phyloP scores from a whole-genome alignment of 2,329 filamentous ascomycete genomes.

The Sporothrix brasiliensis region DNA sequence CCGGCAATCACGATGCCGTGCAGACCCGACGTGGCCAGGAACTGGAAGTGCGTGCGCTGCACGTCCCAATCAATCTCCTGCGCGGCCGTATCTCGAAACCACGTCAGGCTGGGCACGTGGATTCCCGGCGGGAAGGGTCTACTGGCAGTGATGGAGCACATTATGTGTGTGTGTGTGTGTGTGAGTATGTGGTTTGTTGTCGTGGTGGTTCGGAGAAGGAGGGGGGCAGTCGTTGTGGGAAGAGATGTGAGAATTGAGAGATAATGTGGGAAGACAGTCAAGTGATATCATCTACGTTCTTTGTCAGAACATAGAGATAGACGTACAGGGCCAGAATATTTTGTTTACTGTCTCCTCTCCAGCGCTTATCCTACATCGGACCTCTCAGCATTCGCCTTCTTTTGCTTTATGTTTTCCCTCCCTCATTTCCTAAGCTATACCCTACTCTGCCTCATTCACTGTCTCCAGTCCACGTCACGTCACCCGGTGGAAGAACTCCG shows the following conservation, averaged over 20 bases:
- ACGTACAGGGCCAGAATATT: not conserved
- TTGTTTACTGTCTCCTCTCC: not conserved
- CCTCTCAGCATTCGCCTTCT: not conserved
- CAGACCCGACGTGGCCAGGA: slow-evolving; percentile 56
- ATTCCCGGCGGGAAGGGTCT: slow-evolving; percentile 50
- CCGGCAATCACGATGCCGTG: slow-evolving; percentile 68
- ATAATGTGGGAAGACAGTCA: not conserved
- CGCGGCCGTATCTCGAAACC: slow-evolving; percentile 51
- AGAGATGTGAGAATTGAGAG: not conserved
- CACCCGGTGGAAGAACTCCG: not conserved
- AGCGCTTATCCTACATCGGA: slow-evolving; percentile 17
- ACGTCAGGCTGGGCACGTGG: slow-evolving; percentile 61
- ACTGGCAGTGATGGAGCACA: slow-evolving; percentile 24
- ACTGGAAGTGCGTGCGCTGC: slow-evolving; percentile 57
- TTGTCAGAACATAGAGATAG: not conserved
- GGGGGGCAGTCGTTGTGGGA: not conserved
- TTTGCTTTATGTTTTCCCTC: not conserved
- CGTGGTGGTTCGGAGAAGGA: not conserved
- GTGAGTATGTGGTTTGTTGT: no score
- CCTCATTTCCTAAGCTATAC: not conserved
- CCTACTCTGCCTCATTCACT: no score
- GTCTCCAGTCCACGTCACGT: not conserved
- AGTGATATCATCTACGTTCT: not conserved
- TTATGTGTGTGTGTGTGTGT: not conserved
- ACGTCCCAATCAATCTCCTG: slow-evolving; percentile 61